Base-by-base conservation (phyloP, 805 yeast species). In the Wickerhamomyces hampshirensis region DNA sequence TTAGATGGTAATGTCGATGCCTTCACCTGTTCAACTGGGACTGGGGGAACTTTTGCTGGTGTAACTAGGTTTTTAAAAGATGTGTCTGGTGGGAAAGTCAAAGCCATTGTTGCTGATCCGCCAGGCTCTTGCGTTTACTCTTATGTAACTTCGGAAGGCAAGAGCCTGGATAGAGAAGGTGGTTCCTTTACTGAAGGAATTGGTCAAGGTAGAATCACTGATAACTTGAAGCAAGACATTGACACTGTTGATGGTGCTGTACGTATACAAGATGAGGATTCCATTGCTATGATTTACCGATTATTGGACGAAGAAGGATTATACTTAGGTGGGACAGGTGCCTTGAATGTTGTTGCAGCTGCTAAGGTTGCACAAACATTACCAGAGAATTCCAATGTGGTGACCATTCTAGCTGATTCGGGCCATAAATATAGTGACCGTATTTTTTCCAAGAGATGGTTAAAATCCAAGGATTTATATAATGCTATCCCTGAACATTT, bases 21-120 rank as follows among this genome's bases (percentile, higher is more conserved):
- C 0, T 87, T 86, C 68, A 84, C 95, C 6, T 86, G 95, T 55
- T 77, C 94, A 11, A 83, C 95, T 8, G 96, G 96, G 28, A 86
- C 96, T 1, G 96, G 95, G 28, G 96, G 96, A 21, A 84, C 96
- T 3, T 77, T 84, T 60, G 86, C 96, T 2, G 97, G 97, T 33
- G 71, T 76, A 27, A 77, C 96, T 4, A 71, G 89, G 38, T 88
- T 75, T 58, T 69, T 89, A 48, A 84, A 88, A 62, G 73, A 73
- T 5, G 73, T 77, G 30, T 75, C 85, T 23, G 66, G 72, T 45
- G 84, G 85, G 14, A 56, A 63, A 13, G 77, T 78, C 31, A 73
- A 78, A 58, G 66, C 81, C 29, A 77, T 71, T 35, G 74, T 86
- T 40, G 95, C 97, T 1, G 97, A 89, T 60, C 96, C 97, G 16